Base-by-base conservation (phyloP, 495 filamentous ascomycete genomes). In the Daldinia childiae region DNA sequence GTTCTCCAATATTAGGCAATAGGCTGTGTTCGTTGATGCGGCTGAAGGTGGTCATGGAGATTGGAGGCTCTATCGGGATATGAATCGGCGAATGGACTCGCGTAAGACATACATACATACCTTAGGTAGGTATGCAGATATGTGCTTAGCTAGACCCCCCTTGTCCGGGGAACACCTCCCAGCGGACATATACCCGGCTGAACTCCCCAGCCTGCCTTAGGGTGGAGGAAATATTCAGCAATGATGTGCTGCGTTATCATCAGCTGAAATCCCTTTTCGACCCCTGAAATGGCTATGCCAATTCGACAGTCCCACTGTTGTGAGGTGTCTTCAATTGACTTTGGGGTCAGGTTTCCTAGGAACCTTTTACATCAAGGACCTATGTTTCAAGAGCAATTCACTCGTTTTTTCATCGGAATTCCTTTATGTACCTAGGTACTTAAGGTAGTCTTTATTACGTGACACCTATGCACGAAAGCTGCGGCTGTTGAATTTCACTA, bases 31-130 rank as follows among this genome's bases (percentile, higher is more conserved):
- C 0, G 51, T 26, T 2, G 29, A 62, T 62, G 58, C 58, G 58
- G 58, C 58, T 62, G 58, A 62, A 50, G 48, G 17, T 26, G 27
- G 4, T 36, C 12, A 41, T 45, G 29, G 39, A 30, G 7, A 11
- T 39, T 36, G 34, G 12, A 19, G 6, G 29, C 12, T 62, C 29
- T 36, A 62, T 17, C 21, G 39, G 14, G 17, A 34, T 41, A 41
- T 41, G n/a, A 50, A 17, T 50, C 58, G 58, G 58, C 30, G 58
- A 62, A 21, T 34, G 6, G 27, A 24, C 12, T 50, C 6, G 24
- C 4, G n/a, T 58, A 26, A 12, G 3, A 17, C 26, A 50, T 51
- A 26, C 9, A 51, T 24, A n/a, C n/a, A n/a, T n/a, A n/a, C n/a
- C n/a, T n/a, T n/a, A n/a, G n/a, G n/a, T n/a, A n/a, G n/a, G n/a